Conservation (phyloP, 805 yeast genomes). For the Sugiyamaella mastotermitis region DNA sequence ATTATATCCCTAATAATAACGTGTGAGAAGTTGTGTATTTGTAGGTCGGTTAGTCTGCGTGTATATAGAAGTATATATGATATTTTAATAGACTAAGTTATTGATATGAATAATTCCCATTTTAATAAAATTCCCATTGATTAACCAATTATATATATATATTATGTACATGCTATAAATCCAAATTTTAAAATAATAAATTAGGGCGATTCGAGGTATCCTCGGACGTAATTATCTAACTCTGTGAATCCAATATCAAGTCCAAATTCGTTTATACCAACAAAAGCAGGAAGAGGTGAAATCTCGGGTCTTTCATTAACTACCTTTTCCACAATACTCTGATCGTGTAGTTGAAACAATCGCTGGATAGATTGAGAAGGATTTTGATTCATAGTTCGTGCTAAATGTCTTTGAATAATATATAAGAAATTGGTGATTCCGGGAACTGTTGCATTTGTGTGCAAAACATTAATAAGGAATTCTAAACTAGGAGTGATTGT, state of each 20-base stretch:
- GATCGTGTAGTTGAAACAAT: constrained; percentile 4
- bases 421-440: constrained; percentile 4
- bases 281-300: constrained; percentile 5
- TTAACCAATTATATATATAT: too few relatives aligned
- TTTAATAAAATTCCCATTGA: too few relatives aligned
- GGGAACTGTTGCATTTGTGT: constrained; percentile 5
- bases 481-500: constrained; percentile 7
- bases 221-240: constrained; percentile 7
- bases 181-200: too few relatives aligned
- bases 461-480: constrained; percentile 2
- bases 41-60: too few relatives aligned
- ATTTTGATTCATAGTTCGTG: constrained; percentile 2
- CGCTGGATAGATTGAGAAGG: constrained; percentile 2
- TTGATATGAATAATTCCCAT: too few relatives aligned
- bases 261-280: constrained; percentile 2
- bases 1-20: too few relatives aligned
- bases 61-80: too few relatives aligned
- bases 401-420: constrained; percentile 6
- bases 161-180: too few relatives aligned
- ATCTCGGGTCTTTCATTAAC: background rate
- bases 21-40: too few relatives aligned
- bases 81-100: too few relatives aligned
- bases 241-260: constrained; percentile 5
- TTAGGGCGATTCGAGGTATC: background rate
- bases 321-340: constrained; percentile 5